phyloP scores from a whole-genome alignment of 1,139 yeast species.

The Geotrichum siamense region DNA sequence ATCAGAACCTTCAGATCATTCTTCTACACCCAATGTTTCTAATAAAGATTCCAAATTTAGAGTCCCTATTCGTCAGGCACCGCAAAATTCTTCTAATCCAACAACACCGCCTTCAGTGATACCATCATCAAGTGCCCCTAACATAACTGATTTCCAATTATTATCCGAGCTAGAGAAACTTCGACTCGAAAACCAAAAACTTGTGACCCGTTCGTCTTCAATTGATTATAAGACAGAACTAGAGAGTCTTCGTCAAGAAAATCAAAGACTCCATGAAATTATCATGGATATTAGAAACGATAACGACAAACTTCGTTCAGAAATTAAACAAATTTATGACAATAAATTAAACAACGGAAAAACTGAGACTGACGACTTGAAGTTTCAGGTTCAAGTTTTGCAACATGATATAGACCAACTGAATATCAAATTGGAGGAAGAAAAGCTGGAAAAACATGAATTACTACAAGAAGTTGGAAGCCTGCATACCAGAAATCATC shows the following conservation, averaged over 20 bases:
- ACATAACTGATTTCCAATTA: not conserved
- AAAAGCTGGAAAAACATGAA: conserved; percentile 42
- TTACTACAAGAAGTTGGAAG: conserved; percentile 42
- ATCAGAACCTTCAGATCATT: no score
- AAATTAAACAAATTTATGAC: no score
- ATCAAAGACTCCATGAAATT: not conserved
- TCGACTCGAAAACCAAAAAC: conserved; percentile 45
- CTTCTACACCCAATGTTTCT: no score
- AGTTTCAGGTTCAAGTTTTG: conserved; percentile 43
- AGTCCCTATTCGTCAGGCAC: no score
- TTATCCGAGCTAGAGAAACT: conserved; percentile 46
- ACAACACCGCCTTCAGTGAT: not conserved
- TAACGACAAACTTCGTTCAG: no score
- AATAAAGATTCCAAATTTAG: no score
- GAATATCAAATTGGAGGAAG: conserved; percentile 35
- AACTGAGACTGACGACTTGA: not conserved
- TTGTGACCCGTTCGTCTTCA: conserved; percentile 44
- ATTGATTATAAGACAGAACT: conserved; percentile 22
- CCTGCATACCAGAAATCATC: conserved; percentile 32
- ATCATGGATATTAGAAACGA: not conserved
- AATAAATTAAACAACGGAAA: no score
- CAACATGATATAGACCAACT: conserved; percentile 42
- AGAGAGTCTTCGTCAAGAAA: not conserved
- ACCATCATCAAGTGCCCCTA: not conserved
- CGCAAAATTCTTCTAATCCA: no score